phyloP scores from a whole-genome alignment of 495 filamentous ascomycete species.

The Podospora sp. region DNA sequence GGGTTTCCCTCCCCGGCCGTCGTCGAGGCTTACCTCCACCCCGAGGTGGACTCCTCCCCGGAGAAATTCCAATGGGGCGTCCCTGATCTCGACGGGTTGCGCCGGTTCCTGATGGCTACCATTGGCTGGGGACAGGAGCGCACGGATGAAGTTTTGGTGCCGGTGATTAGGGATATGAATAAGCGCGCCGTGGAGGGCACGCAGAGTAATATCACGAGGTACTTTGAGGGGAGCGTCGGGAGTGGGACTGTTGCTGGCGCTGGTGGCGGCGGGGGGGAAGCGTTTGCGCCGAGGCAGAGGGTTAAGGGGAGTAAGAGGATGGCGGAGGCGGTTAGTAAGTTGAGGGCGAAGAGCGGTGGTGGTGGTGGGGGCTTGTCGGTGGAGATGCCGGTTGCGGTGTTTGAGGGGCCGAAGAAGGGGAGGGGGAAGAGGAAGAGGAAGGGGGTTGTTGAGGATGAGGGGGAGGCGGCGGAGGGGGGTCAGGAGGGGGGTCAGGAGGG shows the following conservation, averaged over 20 bases:
- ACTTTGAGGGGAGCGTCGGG: conserved; percentile 59
- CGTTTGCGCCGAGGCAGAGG: conserved; percentile 76
- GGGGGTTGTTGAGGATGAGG: conserved; percentile 31
- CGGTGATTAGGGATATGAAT: conserved; percentile 95
- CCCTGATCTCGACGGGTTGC: conserved; percentile 82
- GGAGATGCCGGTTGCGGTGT: conserved; percentile 30
- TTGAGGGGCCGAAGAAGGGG: conserved; percentile 14
- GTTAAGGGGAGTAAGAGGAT: conserved; percentile 75
- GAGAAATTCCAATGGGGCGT: conserved; percentile 92
- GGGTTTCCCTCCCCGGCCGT: conserved; percentile 73
- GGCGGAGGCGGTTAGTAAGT: conserved; percentile 74
- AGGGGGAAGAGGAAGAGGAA: conserved; percentile 32
- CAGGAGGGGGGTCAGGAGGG: conserved; percentile 33
- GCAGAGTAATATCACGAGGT: conserved; percentile 94
- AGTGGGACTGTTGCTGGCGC: conserved; percentile 34
- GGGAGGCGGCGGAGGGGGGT: conserved; percentile 1
- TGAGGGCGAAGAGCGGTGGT: conserved; percentile 45
- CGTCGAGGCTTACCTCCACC: conserved; percentile 77
- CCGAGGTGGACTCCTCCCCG: conserved; percentile 78
- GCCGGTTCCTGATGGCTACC: conserved; percentile 87
- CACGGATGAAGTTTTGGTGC: conserved; percentile 92
- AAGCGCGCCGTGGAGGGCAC: conserved; percentile 81
- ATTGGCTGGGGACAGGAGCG: conserved; percentile 90
- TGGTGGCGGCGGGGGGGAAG: conserved; percentile 44
- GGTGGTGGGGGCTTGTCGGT: conserved; percentile 17